phyloP scores from a whole-genome alignment of 1,139 yeast species.

The Taphrina flavorubra region DNA sequence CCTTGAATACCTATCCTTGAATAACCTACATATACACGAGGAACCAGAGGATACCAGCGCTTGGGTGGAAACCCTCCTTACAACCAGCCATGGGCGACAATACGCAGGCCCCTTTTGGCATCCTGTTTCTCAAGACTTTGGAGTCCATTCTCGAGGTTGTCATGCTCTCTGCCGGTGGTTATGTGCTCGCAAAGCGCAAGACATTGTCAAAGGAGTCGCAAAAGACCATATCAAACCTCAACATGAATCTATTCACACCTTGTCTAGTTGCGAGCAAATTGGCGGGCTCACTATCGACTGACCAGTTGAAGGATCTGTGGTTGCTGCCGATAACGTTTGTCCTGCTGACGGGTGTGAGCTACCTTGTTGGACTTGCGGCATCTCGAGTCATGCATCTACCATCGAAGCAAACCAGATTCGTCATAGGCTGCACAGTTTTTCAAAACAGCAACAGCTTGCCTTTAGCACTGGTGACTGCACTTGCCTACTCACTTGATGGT shows the following conservation, averaged over 20 bases:
- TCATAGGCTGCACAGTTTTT: constrained; percentile 87
- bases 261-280: constrained; percentile 78
- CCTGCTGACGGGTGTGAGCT: constrained; percentile 68
- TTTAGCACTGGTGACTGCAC: constrained; percentile 42
- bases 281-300: constrained; percentile 72
- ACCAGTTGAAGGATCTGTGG: constrained; percentile 70
- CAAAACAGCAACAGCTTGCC: constrained; percentile 58
- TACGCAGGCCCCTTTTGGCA: constrained; percentile 36
- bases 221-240: constrained; percentile 67
- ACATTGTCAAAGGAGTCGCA: constrained; percentile 54
- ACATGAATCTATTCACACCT: constrained; percentile 83
- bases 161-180: constrained; percentile 38
- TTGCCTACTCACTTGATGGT: constrained; percentile 50
- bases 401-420: constrained; percentile 73
- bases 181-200: constrained; percentile 30
- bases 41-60: background rate
- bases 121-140: constrained; percentile 32
- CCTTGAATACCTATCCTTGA: background rate
- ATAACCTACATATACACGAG: background rate
- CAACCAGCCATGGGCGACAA: constrained; percentile 33
- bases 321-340: constrained; percentile 76
- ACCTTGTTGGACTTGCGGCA: constrained; percentile 60
- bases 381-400: constrained; percentile 60
- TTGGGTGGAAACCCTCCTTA: background rate
- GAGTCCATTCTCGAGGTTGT: constrained; percentile 40